Percentiles rank a stretch among this genome's conserved stretches.
Evolutionary conservation across 2,329 filamentous ascomycete species (phyloP).

Genomic region (Sporothrix protearum): DNA sequence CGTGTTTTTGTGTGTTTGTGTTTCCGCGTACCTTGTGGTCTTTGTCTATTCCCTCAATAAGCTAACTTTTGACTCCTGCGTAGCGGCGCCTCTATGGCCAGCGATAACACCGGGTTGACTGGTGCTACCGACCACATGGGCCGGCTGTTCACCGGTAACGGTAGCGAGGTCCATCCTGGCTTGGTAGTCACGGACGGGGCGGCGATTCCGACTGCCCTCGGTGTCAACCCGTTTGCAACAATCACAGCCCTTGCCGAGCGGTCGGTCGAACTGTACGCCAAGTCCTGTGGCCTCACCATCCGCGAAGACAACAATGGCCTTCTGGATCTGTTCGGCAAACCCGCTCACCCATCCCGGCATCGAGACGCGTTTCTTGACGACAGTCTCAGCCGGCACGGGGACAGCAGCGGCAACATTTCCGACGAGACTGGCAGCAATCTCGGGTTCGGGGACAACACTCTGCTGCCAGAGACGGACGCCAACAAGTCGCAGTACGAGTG

Average conservation of each 20-base stretch:
- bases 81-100: conserved; percentile 58
- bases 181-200: conserved; percentile 61
- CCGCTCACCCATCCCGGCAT: conserved; percentile 36
- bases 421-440: background rate
- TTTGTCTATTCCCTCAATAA: background rate
- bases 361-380: conserved; percentile 22
- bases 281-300: conserved; percentile 43
- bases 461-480: background rate
- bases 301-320: conserved; percentile 45
- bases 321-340: conserved; percentile 54
- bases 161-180: conserved; percentile 51
- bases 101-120: conserved; percentile 52
- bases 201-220: conserved; percentile 58
- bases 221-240: conserved; percentile 66
- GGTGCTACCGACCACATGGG: conserved; percentile 62
- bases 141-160: conserved; percentile 54
- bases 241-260: conserved; percentile 67
- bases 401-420: background rate
- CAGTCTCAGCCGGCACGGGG: conserved; percentile 17
- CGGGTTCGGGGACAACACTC: background rate
- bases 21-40: too few species aligned
- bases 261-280: conserved; percentile 51
- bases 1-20: background rate
- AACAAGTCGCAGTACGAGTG: conserved; percentile 23
- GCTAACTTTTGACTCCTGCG: background rate